Base-by-base conservation (phyloP, 2,329 filamentous ascomycete species). In the Cadophora gregata region DNA sequence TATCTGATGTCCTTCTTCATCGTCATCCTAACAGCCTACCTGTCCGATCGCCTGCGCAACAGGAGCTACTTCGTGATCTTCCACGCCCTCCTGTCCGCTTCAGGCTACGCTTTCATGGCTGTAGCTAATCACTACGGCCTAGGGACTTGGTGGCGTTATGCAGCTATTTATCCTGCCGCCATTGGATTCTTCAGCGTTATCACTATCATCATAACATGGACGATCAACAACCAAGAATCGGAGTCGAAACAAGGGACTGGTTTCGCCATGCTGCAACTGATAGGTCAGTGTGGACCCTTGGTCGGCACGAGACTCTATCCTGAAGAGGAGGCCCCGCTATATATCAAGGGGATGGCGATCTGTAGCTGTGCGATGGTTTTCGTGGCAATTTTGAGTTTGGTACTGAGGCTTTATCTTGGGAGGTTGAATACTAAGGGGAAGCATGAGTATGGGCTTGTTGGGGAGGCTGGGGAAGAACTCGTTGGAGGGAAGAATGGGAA, bases 181-280 rank as follows among this genome's bases (percentile, higher is more conserved):
- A 81, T 88, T 0, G 93, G 93, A 4, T 96, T 97, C 79, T 95
- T 97, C 82, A 89, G 86, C 67, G 90, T 93, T 24, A 91, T 97
- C 65, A 93, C 93, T 0, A 84, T 97, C 36, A 90, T 94, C 71
- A 91, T 97, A 65, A 90, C 92, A 1, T 97, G 93, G 93, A 92
- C 87, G 42, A 86, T 97, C 75, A 96, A 97, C 76, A 97, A 97
- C 78, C 92, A 96, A 76, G 80, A 85, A 62, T 88, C 83, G 14
- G 87, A 89, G 68, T 86, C 86, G 61, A 86, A 88, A 7, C 90
- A 91, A 71, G 92, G 92, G 0, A 88, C 88, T 1, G 92, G 90
- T 1, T 92, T 97, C 74, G 92, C 91, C 0, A 83, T 97, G 36
- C 78, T 97, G 75, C 94, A 97, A 78, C 75, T 93, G 42, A 84